A percentile compares a stretch with the other conserved stretches of the same genome.
phyloP scores from a whole-genome alignment of 345 rosid genomes.

The Cochlearia excelsa region DNA sequence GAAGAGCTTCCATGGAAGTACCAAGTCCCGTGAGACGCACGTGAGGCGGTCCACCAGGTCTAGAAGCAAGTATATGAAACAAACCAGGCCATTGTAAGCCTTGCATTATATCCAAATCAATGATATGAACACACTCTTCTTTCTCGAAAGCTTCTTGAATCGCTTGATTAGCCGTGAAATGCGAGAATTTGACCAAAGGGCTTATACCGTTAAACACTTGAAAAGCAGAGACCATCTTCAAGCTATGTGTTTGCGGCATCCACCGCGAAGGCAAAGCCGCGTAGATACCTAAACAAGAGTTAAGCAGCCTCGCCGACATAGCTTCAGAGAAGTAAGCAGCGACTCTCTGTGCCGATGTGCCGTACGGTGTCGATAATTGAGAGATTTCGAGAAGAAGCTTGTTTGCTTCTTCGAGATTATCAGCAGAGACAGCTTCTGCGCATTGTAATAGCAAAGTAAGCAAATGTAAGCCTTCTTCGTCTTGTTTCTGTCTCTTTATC shows the following conservation, averaged over 20 bases:
- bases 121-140: conserved; percentile 90
- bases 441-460: conserved; percentile 88
- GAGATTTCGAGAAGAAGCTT: conserved; percentile 88
- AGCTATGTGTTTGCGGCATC: conserved; percentile 63
- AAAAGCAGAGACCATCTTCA: conserved; percentile 89
- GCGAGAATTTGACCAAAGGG: conserved; percentile 96
- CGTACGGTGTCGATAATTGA: conserved; percentile 84
- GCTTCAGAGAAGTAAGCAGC: conserved; percentile 99
- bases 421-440: conserved; percentile 93
- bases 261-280: conserved; percentile 62
- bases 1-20: conserved; percentile 80
- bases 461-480: conserved; percentile 91
- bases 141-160: conserved; percentile 96
- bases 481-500: conserved; percentile 66
- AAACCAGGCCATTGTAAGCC: conserved; percentile 99
- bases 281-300: conserved; percentile 82
- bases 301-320: conserved; percentile 85
- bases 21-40: conserved; percentile 95
- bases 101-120: conserved; percentile 96
- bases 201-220: conserved; percentile 97
- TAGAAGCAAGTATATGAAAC: conserved; percentile 83
- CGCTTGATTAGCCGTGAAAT: conserved; percentile 96
- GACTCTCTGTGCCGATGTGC: conserved; percentile 95
- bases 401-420: conserved; percentile 85
- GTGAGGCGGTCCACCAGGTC: conserved; percentile 93